Conservation (phyloP, 306 rosid genomes). For the Pyrus betulifolia region DNA sequence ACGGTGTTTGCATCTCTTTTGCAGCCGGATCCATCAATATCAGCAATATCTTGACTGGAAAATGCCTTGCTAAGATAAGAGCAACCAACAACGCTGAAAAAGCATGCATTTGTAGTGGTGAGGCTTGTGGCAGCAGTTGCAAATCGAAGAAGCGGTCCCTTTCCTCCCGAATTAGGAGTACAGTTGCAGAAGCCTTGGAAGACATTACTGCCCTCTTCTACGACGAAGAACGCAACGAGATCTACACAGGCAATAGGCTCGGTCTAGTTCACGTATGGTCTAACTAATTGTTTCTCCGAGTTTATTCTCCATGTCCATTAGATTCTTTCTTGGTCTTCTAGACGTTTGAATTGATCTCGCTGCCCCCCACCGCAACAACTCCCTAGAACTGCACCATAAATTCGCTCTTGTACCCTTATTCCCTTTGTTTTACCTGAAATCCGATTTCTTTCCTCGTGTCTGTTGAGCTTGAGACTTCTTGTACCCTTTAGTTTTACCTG, state of each 20-base stretch:
- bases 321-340: slow-evolving; percentile 27
- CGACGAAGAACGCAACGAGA: slow-evolving; percentile 89
- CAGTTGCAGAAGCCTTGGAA: slow-evolving; percentile 83
- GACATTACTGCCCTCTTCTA: slow-evolving; percentile 85
- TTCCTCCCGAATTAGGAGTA: slow-evolving; percentile 47
- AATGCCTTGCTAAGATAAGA: slow-evolving; percentile 73
- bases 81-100: slow-evolving; percentile 34
- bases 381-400: slow-evolving; percentile 19
- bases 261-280: slow-evolving; percentile 96
- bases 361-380: slow-evolving; percentile 21
- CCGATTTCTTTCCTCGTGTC: background rate
- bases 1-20: slow-evolving; percentile 23
- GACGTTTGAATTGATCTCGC: slow-evolving; percentile 29
- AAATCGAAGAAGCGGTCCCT: slow-evolving; percentile 38
- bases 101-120: slow-evolving; percentile 39
- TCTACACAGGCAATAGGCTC: slow-evolving; percentile 73
- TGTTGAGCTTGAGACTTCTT: slow-evolving; percentile 20
- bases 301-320: slow-evolving; percentile 10
- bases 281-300: slow-evolving; percentile 39
- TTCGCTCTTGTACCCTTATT: slow-evolving; percentile 29
- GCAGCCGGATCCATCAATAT: slow-evolving; percentile 86
- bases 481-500: background rate
- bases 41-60: slow-evolving; percentile 87
- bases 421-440: slow-evolving; percentile 12
- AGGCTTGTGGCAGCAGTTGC: slow-evolving; percentile 29